Base-by-base conservation (phyloP, 306 rosid genomes). In the Quercus variabilis region DNA sequence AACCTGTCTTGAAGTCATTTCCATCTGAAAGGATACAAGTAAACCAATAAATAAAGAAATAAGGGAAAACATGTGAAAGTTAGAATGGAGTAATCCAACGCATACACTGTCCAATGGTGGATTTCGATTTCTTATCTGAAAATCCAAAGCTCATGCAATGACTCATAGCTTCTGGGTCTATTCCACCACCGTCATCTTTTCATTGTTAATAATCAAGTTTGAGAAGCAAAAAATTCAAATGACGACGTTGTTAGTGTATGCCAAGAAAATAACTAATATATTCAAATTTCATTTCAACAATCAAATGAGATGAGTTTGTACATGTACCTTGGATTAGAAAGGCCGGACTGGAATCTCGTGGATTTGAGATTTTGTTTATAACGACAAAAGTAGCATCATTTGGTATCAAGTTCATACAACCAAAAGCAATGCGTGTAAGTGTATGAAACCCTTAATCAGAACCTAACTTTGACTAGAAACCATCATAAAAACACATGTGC, bases 1-100 rank as follows among this genome's bases (percentile, higher is more conserved):
- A 82, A 75, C 91, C 80, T 35, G 89, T 85, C 75, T 88, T 88
- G 84, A 88, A 88, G 62, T 87, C 91, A 83, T 88, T 88, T 80
- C 91, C 91, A 85, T 88, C 91, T 88, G 84, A 63, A 83, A 83
- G 49, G 74, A 72, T 64, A 62, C 63, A 82, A 72, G 43, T 74
- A 57, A 79, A 80, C 31, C 28, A 77, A 83, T 35, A 5, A 68
- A 74, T 71, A 69, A 6, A 52, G 18, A 62, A 55, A 63, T 58
- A 73, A 60, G 10, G 71, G 46, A 78, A 51, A 19, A 69, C 12
- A 78, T 55, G 18, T 49, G 4, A 62, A 26, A 65, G 13, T 35
- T 28, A 56, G 38, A 78, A 67, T 51, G 64, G 69, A 6, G 21
- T 0, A 25, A 74, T 84, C 72, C 43, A 71, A 74, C 30, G 20